Base-by-base conservation (phyloP, 106 monocot species). In the Allium fistulosum region DNA sequence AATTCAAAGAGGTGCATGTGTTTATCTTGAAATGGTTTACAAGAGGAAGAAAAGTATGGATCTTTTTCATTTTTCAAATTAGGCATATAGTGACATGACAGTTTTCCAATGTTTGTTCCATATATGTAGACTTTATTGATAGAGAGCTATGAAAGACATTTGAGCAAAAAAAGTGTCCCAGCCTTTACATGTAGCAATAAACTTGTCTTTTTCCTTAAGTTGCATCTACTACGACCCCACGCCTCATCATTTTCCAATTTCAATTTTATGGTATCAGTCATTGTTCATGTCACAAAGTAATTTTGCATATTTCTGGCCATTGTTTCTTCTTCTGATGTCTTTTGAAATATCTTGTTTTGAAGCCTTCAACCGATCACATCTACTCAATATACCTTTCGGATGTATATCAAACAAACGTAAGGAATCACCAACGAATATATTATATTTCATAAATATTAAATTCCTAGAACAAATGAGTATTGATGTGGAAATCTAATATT, bases 261-360 rank as follows among this genome's bases (percentile, higher is more conserved):
- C 49, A 65, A 7, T 63, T 63, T 63, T 48, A 48, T 63, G 63
- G 16, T 62, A 62, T 15, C 26, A 65, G 49, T 49, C 65, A 47
- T 65, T 65, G 65, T 47, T 49, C 49, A 17, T 50, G 65, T 65
- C 49, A 65, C 48, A 49, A 17, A 49, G 48, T 37, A 37, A 37
- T 37, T 37, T 5, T 37, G 37, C 37, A 2, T 37, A 37, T 37
- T 37, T 37, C 37, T 37, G 5, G 37, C 37, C 5, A 5, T 37
- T 37, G 37, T 37, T 37, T 37, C 37, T 37, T 37, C 37, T 37
- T 37, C 37, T 37, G 37, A 37, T 37, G 37, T 37, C 37, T 37
- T 37, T 37, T 2, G 37, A 37, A 1, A 37, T 37, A 37, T 37
- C 37, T 5, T 37, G 37, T 37, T 37, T 37, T 37, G 37, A 37